A percentile compares a stretch with the other conserved stretches of the same genome.
phyloP scores from a whole-genome alignment of 1,284 basidiomycete species.

The Porodaedalea pini region DNA sequence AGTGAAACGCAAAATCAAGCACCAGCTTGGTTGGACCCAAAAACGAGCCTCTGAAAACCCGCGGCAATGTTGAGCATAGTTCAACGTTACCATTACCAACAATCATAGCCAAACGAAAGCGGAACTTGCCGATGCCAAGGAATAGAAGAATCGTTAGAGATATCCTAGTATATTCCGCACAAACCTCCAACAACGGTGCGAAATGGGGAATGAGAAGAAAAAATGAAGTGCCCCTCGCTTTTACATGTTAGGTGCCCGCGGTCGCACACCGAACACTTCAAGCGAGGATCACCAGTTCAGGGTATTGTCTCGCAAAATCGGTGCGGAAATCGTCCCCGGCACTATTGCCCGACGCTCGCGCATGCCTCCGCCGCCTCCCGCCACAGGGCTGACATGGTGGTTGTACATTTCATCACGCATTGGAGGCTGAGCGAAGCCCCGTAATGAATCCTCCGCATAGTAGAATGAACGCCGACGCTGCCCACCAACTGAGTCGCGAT shows the following conservation, averaged over 20 bases:
- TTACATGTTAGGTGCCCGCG: not conserved
- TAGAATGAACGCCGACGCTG: constrained; percentile 74
- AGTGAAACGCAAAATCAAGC: not conserved
- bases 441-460: constrained; percentile 75
- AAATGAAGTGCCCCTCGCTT: not conserved
- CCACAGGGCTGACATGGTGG: constrained; percentile 23
- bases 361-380: constrained; percentile 32
- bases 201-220: not conserved
- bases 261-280: not conserved
- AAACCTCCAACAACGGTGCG: not conserved
- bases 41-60: too few relatives aligned
- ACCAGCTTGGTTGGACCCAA: constrained; percentile 9
- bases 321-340: constrained; percentile 57
- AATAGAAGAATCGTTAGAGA: not conserved
- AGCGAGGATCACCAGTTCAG: constrained; percentile 60
- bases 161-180: not conserved
- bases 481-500: constrained; percentile 68
- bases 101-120: not conserved
- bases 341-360: constrained; percentile 50
- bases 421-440: constrained; percentile 45
- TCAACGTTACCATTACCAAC: not conserved
- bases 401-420: constrained; percentile 32
- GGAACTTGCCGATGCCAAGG: not conserved
- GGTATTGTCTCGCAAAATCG: constrained; percentile 64
- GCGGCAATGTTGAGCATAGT: not conserved